phyloP scores from a whole-genome alignment of 176 grass and related monocot genomes.

The Hyparrhenia diplandra region DNA sequence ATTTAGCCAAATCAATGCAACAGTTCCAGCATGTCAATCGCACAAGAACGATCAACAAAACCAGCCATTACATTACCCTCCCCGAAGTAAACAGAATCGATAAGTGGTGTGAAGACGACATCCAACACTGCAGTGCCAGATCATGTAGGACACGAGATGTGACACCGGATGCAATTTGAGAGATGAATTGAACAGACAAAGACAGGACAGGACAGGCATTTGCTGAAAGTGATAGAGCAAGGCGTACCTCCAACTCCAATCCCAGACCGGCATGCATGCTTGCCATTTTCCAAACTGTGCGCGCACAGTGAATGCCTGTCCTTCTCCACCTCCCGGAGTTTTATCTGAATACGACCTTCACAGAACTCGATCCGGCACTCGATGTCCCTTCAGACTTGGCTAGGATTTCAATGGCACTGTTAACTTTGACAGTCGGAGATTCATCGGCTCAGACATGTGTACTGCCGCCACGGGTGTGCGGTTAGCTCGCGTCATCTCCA shows the following conservation, averaged over 20 bases:
- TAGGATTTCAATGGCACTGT: constrained; percentile 30
- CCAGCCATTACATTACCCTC: neutral
- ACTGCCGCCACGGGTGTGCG: too few species aligned
- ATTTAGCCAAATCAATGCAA: neutral
- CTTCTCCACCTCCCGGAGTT: neutral
- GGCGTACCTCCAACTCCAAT: constrained; percentile 1
- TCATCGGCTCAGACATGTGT: constrained; percentile 7
- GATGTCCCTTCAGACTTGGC: neutral
- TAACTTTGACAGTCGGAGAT: neutral
- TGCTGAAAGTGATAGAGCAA: constrained; percentile 31
- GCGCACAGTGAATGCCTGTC: neutral
- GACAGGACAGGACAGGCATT: neutral
- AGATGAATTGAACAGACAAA: constrained; percentile 19
- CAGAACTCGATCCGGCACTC: neutral
- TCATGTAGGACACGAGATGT: neutral
- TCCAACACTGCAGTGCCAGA: constrained; percentile 19
- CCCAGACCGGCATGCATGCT: neutral
- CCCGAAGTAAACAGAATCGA: neutral
- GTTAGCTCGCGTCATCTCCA: neutral
- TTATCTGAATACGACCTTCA: neutral
- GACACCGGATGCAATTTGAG: neutral
- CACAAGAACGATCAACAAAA: neutral
- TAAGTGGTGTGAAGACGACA: neutral
- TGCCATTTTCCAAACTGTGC: neutral
- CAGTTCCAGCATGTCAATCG: neutral